Evolutionary conservation across 768 basidiomycete species (phyloP), one percentile per base, ranked within the genome.

Genomic region (Hydnomerulius pinastri): DNA sequence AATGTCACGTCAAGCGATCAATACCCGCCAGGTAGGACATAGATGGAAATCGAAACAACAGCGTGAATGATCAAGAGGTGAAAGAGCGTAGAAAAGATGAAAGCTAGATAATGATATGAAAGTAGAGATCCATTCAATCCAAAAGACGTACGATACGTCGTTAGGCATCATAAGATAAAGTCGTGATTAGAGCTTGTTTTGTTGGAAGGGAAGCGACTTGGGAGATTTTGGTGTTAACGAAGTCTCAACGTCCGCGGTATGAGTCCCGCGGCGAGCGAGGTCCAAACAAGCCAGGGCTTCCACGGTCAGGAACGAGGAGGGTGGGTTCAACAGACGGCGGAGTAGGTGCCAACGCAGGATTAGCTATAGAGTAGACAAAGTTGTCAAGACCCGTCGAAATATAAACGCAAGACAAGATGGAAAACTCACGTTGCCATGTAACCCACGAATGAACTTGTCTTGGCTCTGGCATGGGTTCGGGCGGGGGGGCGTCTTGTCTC

Each of bases 221-320:
- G n/a, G n/a, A n/a, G n/a, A n/a, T n/a, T n/a, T n/a, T n/a, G n/a
- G n/a, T n/a, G n/a, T n/a, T n/a, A n/a, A n/a, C n/a, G n/a, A n/a
- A n/a, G n/a, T n/a, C n/a, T n/a, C n/a, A n/a, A n/a, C n/a, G n/a
- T n/a, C 56, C 39, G 35, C 37, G 64, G 47, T 56, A 65, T 5
- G 73, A 74, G 43, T 68, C 68, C 45, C 76, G 71, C 10, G 83
- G 85, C n/a, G 86, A 82, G 33, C 86, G 76, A 35, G 90, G 88
- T 27, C 90, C 90, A 61, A 92, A 92, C 53, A 92, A 68, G 25
- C 89, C 88, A 36, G 82, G 84, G 49, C 78, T 83, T 32, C 71
- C 69, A 41, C 70, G 72, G 10, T 77, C 78, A 24, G 86, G 85
- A 20, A 86, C 81, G 29, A 84, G 71, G 10, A 87, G 68, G 15